Percentiles rank a stretch among this genome's conserved stretches.
Evolutionary conservation across 495 filamentous ascomycete species (phyloP).

Genomic region (Penicillium daleae): DNA sequence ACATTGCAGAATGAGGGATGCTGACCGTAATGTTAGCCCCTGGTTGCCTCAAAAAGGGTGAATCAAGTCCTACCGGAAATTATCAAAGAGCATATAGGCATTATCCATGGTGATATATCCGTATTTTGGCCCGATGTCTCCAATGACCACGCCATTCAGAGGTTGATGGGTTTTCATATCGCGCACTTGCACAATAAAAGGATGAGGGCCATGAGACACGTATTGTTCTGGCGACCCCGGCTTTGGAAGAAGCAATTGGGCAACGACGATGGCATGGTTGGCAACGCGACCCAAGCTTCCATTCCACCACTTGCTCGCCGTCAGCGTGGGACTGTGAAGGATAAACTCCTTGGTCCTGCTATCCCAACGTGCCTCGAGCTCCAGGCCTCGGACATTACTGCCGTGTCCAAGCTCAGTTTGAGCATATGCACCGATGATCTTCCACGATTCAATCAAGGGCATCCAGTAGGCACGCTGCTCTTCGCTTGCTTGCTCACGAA

Average conservation of each 20-base stretch:
- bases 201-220: constrained; percentile 48
- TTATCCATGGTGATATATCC: constrained; percentile 55
- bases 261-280: constrained; percentile 49
- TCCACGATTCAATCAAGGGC: constrained; percentile 46
- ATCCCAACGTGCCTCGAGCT: constrained; percentile 50
- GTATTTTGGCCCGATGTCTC: constrained; percentile 54
- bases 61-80: constrained; percentile 30
- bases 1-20: constrained; percentile 51
- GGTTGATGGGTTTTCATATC: constrained; percentile 48
- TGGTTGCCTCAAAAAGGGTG: not conserved
- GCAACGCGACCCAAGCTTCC: constrained; percentile 50
- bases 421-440: constrained; percentile 52
- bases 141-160: constrained; percentile 47
- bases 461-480: constrained; percentile 48
- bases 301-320: constrained; percentile 57
- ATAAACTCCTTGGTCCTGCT: constrained; percentile 44
- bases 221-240: constrained; percentile 19
- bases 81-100: constrained; percentile 54
- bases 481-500: constrained; percentile 50
- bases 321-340: constrained; percentile 51
- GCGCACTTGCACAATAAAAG: constrained; percentile 53
- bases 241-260: constrained; percentile 48
- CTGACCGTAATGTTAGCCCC: constrained; percentile 11
- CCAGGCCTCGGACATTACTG: constrained; percentile 52
- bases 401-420: constrained; percentile 55